Evolutionary conservation across 2,329 filamentous ascomycete species (phyloP).

Genomic region (Septoria linicola): DNA sequence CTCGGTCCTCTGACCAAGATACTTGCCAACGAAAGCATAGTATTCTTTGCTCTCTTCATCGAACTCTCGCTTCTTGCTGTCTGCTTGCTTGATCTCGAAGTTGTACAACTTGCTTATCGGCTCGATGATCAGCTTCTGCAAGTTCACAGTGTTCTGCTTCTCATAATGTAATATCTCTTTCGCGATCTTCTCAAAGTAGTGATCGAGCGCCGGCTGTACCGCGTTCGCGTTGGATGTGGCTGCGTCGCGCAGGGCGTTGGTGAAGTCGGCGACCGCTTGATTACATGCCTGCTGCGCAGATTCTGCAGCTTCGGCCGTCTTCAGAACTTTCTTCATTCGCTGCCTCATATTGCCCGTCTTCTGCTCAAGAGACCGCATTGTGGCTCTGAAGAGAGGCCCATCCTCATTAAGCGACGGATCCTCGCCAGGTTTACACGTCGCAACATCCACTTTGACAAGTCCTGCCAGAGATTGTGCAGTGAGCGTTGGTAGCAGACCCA

Average conservation of each 20-base stretch:
- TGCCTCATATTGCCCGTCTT: conserved; percentile 92
- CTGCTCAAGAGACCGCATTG: conserved; percentile 92
- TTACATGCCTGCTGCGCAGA: conserved; percentile 79
- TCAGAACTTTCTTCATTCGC: conserved; percentile 94
- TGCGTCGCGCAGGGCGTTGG: conserved; percentile 82
- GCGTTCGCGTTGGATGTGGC: conserved; percentile 90
- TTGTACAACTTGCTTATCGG: conserved; percentile 89
- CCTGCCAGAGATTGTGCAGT: conserved; percentile 39
- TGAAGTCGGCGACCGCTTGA: conserved; percentile 76
- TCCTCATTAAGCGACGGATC: conserved; percentile 85
- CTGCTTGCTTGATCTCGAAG: conserved; percentile 95
- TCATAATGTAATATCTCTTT: conserved; percentile 87
- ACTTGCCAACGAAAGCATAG: conserved; percentile 90
- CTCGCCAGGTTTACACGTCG: conserved; percentile 78
- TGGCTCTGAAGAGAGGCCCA: conserved; percentile 91
- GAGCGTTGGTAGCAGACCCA: conserved; percentile 45
- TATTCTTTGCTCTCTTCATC: conserved; percentile 99
- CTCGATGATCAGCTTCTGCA: conserved; percentile 93
- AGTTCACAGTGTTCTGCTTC: conserved; percentile 74
- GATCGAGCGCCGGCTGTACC: conserved; percentile 93
- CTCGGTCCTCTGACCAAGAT: conserved; percentile 94
- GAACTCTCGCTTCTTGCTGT: conserved; percentile 94
- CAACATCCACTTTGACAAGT: conserved; percentile 78
- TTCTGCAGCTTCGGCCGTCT: conserved; percentile 86
- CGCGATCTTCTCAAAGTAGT: conserved; percentile 97